A percentile compares a stretch with the other conserved stretches of the same genome.
phyloP scores from a whole-genome alignment of 495 filamentous ascomycete genomes.

The Aspergillus affinis region DNA sequence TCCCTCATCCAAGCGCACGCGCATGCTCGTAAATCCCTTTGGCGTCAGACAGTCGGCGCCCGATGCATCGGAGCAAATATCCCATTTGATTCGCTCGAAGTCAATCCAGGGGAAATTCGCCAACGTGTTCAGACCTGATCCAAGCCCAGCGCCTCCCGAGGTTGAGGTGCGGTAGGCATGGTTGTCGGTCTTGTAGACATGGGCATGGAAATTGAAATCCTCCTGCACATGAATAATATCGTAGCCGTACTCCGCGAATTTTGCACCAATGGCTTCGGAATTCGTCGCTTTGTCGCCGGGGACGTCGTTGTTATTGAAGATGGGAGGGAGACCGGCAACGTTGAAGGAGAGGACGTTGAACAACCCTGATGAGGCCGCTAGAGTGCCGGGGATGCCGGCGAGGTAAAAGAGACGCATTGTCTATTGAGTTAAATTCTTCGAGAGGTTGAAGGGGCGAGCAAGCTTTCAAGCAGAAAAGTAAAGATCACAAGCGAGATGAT shows the following conservation, averaged over 20 bases:
- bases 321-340: constrained; percentile 57
- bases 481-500: not conserved
- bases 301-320: constrained; percentile 52
- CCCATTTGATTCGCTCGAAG: constrained; percentile 58
- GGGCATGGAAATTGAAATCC: constrained; percentile 66
- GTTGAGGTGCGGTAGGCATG: constrained; percentile 60
- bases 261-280: constrained; percentile 45
- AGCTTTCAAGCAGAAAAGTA: not conserved
- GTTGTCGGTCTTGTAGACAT: constrained; percentile 50
- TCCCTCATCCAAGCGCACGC: constrained; percentile 42
- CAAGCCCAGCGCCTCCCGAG: constrained; percentile 59
- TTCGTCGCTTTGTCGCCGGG: constrained; percentile 55
- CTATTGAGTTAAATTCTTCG: not conserved
- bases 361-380: constrained; percentile 18
- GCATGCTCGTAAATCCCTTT: constrained; percentile 65
- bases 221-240: constrained; percentile 64
- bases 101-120: constrained; percentile 54
- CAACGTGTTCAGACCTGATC: constrained; percentile 61
- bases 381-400: not conserved
- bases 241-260: constrained; percentile 51
- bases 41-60: constrained; percentile 60
- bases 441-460: not conserved
- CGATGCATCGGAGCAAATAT: constrained; percentile 52
- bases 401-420: not conserved
- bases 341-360: constrained; percentile 59